Conservation (phyloP, 2,329 filamentous ascomycete species). For the Aureobasidium musti region DNA sequence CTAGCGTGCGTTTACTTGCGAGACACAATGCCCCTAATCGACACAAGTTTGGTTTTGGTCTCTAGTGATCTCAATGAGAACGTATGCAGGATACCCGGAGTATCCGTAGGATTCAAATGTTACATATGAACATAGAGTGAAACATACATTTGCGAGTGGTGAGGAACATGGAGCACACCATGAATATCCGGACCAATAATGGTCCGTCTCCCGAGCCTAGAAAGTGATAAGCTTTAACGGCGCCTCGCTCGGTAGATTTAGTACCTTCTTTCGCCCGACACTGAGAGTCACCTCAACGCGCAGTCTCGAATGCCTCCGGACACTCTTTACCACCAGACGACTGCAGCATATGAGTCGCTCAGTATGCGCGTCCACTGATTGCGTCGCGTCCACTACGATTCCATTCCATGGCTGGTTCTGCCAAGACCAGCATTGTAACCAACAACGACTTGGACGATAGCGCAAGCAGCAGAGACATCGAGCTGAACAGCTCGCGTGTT, state of each 20-base stretch:
- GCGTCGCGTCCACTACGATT: not conserved
- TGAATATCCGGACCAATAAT: not conserved
- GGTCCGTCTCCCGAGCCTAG: not conserved
- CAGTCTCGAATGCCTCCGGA: not conserved
- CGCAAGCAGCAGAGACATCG: conserved; percentile 14
- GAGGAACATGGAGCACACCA: no score
- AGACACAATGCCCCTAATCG: no score
- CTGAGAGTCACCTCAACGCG: not conserved
- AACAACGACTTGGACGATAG: conserved; percentile 4
- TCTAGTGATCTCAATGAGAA: no score
- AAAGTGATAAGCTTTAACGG: not conserved
- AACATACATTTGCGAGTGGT: no score
- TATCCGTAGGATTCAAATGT: no score
- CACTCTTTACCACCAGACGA: not conserved
- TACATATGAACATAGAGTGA: no score
- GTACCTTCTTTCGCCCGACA: conserved; percentile 18
- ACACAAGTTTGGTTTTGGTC: no score
- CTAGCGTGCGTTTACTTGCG: no score
- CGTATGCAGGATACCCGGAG: no score
- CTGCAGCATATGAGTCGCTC: not conserved
- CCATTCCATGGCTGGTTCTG: conserved; percentile 1
- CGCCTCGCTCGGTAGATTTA: conserved; percentile 5
- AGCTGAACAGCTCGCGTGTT: not conserved
- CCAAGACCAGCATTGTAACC: conserved; percentile 2
- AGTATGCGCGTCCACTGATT: not conserved